phyloP scores from a whole-genome alignment of 257 asterid genomes.

The Coffea eugenioides region DNA sequence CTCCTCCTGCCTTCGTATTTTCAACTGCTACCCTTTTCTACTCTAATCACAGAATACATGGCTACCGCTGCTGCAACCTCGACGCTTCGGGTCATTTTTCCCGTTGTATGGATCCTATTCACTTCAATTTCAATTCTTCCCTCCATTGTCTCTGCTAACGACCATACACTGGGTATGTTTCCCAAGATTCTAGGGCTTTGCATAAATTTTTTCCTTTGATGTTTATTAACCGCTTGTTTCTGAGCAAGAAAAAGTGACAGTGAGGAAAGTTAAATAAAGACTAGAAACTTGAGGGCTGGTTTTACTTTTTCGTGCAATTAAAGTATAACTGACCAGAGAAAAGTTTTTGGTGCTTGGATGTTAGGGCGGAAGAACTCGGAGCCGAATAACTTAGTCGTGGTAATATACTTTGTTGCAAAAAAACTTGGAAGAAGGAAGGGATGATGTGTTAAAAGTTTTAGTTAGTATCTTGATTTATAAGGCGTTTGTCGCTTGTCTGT shows the following conservation, averaged over 20 bases:
- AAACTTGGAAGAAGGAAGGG: neutral
- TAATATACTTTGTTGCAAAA: no score
- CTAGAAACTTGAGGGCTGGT: neutral
- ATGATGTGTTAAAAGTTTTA: neutral
- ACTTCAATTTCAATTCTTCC: slow-evolving; percentile 17
- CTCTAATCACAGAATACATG: neutral
- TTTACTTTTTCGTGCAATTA: neutral
- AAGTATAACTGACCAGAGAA: neutral
- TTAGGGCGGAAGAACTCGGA: neutral
- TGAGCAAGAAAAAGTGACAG: neutral
- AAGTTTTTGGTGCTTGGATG: neutral
- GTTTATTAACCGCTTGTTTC: neutral
- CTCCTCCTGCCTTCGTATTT: slow-evolving; percentile 6
- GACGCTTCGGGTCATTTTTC: slow-evolving; percentile 10
- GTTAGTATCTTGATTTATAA: neutral
- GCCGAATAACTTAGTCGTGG: no score
- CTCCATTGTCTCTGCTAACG: slow-evolving; percentile 28
- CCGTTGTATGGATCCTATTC: slow-evolving; percentile 33
- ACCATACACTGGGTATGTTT: slow-evolving; percentile 52
- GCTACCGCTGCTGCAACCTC: slow-evolving; percentile 14
- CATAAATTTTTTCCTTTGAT: neutral
- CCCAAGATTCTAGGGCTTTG: slow-evolving; percentile 26
- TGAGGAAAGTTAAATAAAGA: neutral
- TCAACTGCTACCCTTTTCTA: slow-evolving; percentile 1
- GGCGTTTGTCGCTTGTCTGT: neutral